Conservation (phyloP, 108 stramenopile genomes). For the Nitzschia palea region DNA sequence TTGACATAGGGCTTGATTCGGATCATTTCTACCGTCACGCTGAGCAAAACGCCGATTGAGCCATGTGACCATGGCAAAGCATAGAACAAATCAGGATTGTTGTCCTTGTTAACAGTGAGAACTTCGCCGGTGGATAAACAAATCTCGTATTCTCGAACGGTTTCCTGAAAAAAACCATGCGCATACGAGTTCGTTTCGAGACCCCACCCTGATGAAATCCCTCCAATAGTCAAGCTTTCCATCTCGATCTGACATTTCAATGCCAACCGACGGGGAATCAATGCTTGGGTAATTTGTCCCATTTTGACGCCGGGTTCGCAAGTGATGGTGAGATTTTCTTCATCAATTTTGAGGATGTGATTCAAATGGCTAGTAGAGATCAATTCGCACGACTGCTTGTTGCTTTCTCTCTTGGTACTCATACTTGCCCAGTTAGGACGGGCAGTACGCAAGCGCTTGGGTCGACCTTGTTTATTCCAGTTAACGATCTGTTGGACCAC, state of each 20-base stretch:
- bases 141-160: slow-evolving; percentile 48
- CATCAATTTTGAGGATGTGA: slow-evolving; percentile 40
- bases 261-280: slow-evolving; percentile 38
- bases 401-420: not conserved
- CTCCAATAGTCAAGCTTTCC: slow-evolving; percentile 66
- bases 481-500: slow-evolving; percentile 1
- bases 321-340: slow-evolving; percentile 18
- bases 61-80: slow-evolving; percentile 70
- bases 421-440: slow-evolving; percentile 13
- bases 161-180: slow-evolving; percentile 61
- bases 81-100: slow-evolving; percentile 57
- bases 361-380: slow-evolving; percentile 13
- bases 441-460: not conserved
- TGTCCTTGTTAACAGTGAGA: slow-evolving; percentile 41
- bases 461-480: slow-evolving; percentile 8
- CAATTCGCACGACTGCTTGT: not conserved
- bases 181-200: slow-evolving; percentile 58
- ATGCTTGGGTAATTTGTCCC: slow-evolving; percentile 39
- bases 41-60: slow-evolving; percentile 55
- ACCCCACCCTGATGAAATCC: slow-evolving; percentile 54
- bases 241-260: slow-evolving; percentile 60
- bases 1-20: slow-evolving; percentile 48
- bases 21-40: slow-evolving; percentile 51
- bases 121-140: slow-evolving; percentile 39
- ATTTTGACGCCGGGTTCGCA: slow-evolving; percentile 45